A percentile compares a stretch with the other conserved stretches of the same genome.
These are phyloP conservation scores for Cotoneaster glaucophyllus DNA, from an alignment of 306 rosid species.

Conservation along the genomic window DNA sequence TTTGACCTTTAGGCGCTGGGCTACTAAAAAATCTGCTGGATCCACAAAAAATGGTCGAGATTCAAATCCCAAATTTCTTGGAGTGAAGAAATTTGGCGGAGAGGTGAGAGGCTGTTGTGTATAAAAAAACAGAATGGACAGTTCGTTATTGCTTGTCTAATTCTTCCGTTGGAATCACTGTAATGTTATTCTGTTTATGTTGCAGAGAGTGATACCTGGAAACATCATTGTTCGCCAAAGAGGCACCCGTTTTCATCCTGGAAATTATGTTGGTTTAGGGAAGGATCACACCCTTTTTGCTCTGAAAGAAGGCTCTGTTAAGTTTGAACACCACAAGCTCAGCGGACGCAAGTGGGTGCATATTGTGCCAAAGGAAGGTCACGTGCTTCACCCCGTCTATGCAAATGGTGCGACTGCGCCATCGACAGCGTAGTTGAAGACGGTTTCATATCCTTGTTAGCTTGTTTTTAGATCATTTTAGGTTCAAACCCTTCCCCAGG, in stretches of 20 bases:
- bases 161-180: not conserved
- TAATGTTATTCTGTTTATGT: constrained; percentile 4
- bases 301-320: constrained; percentile 72
- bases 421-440: constrained; percentile 9
- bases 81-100: constrained; percentile 90
- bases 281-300: constrained; percentile 83
- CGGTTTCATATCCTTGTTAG: constrained; percentile 13
- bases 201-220: constrained; percentile 80
- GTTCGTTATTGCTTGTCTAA: not conserved
- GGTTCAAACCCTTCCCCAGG: not conserved
- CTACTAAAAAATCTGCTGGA: constrained; percentile 77
- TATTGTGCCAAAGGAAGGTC: constrained; percentile 80
- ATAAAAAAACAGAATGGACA: no score
- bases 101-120: constrained; percentile 52
- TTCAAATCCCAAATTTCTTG: constrained; percentile 86
- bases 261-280: constrained; percentile 84
- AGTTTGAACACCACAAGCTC: constrained; percentile 69
- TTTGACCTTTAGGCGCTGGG: constrained; percentile 79
- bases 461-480: not conserved
- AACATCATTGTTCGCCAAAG: constrained; percentile 84
- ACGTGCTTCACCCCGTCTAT: constrained; percentile 73
- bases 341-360: constrained; percentile 83
- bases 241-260: constrained; percentile 92
- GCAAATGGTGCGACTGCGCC: constrained; percentile 22
- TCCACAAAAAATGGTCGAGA: constrained; percentile 92